Evolutionary conservation across 345 rosid genomes (phyloP), one percentile per base, ranked within the genome.

Genomic region (Linum trigynum): DNA sequence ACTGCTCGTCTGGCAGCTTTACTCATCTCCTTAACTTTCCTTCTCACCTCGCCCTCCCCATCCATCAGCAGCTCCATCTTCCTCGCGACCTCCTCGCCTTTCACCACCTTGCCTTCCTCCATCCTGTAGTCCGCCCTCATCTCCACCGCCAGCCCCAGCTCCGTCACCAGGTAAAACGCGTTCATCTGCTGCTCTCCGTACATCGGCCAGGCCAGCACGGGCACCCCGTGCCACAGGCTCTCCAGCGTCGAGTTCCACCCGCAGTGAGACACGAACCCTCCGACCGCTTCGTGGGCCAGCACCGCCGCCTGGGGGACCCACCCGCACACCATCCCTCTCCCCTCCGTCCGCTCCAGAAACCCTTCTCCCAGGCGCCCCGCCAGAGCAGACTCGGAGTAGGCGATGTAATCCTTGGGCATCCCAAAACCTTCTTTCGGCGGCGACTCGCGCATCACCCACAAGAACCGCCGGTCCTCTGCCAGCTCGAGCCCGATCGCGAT

Each of bases 21-120:
- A 6, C 75, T 74, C 65, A 68, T 67, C 37, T 72, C 71, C 58
- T 71, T 76, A 39, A 76, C 83, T 57, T 45, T 69, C 6, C 57
- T 72, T 70, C 87, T 75, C 1, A 67, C 57, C 1, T 81, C 70
- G 53, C 59, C 62, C 1, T 71, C 74, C 1, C 39, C 4, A 48
- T 45, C 51, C 51, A 45, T 45, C 51, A 45, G 12, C 7, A 45
- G 8, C 51, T 45, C 51, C 3, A 45, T 45, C 51, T 45, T 45
- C 51, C 51, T 45, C 7, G 51, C 51, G 12, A 45, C 12, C 11
- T 45, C 51, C 7, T 45, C 51, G 7, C 51, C 51, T 7, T 45
- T 45, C 51, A 45, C 51, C 51, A 45, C 8, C 2, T 41, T 14
- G 51, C 51, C 11, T 45, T 45, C 51, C 51, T 14, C 7, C 12